Evolutionary conservation across 768 basidiomycete species (phyloP), one percentile per base, ranked within the genome.

Genomic region (Strobilomyces dryophilus): DNA sequence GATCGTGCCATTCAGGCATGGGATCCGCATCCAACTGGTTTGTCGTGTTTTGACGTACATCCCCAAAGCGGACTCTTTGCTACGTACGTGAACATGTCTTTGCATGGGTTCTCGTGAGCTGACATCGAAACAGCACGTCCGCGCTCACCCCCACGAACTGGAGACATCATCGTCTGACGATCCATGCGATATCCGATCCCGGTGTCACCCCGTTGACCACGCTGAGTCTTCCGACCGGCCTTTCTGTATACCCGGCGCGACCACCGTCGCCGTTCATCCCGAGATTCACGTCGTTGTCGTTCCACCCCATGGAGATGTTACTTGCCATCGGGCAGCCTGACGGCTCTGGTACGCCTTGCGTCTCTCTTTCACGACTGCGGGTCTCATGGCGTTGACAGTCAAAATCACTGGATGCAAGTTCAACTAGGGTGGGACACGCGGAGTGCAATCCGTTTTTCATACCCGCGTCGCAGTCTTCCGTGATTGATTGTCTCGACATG

Each of bases 281-380:
- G 40, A 74, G 83, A 56, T 73, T 71, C 52, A 84, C 81, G 41
- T 84, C 86, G 29, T 71, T 92, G 46, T 75, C 78, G 2, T 94
- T 93, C 77, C 92, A 94, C 65, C 91, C 92, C 12, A 77, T 82
- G 56, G 89, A 94, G 68, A 92, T 93, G 92, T 66, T 93, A 57
- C 88, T 83, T 61, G 87, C 82, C 17, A 66, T 85, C 15, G 89
- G 89, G 9, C 79, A 80, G 41, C 79, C 85, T 46, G 89, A 92
- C 66, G 89, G 90, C 1, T 63, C 73, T 54, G 75, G 81, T 82
- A 61, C 54, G 77, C 58, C 20, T 49, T 50, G 11, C 5, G 21
- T 51, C 43, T 20, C 1, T 4, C 17, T 24, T 44, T 39, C 26
- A 8, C 10, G 42, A 10, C 4, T 2, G 10, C 27, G 5, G 10